Conservation (phyloP, 768 basidiomycete species). For the Trametes punicea region DNA sequence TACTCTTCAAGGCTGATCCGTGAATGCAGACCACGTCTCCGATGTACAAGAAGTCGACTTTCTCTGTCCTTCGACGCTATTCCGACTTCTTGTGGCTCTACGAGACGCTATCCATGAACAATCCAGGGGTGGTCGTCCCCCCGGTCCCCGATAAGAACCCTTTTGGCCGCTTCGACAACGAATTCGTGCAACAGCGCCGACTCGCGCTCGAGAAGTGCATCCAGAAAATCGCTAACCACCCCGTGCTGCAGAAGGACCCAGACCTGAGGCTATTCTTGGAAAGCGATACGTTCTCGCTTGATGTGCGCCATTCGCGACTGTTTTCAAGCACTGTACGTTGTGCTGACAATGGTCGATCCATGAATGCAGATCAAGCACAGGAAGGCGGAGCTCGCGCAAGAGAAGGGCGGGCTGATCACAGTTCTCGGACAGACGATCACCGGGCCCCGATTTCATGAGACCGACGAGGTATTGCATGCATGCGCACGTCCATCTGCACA, state of each 20-base stretch:
- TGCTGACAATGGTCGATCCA: neutral
- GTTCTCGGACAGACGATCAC: slow-evolving; percentile 75
- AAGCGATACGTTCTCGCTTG: slow-evolving; percentile 85
- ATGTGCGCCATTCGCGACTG: slow-evolving; percentile 50
- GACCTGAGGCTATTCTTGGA: slow-evolving; percentile 91
- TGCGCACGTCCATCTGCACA: neutral
- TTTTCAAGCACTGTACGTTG: too few species aligned
- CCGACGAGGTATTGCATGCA: slow-evolving; percentile 64
- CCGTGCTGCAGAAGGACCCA: slow-evolving; percentile 81
- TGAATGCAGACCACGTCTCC: slow-evolving; percentile 74
- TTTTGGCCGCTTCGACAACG: slow-evolving; percentile 89
- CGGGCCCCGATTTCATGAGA: slow-evolving; percentile 83
- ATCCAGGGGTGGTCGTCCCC: slow-evolving; percentile 96
- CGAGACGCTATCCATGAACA: slow-evolving; percentile 82
- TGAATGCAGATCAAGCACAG: slow-evolving; percentile 78
- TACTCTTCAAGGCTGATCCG: neutral
- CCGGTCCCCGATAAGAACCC: slow-evolving; percentile 95
- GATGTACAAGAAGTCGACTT: slow-evolving; percentile 74
- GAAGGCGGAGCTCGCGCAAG: slow-evolving; percentile 71
- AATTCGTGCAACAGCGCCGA: slow-evolving; percentile 86
- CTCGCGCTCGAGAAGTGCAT: slow-evolving; percentile 85
- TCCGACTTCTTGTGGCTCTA: slow-evolving; percentile 98
- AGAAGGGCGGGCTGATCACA: slow-evolving; percentile 80
- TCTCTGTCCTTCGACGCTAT: slow-evolving; percentile 95
- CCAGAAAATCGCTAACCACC: slow-evolving; percentile 90